These are phyloP conservation scores for Jamesozyma piceae DNA, from an alignment of 805 yeast genomes.

Conservation along the genomic window DNA sequence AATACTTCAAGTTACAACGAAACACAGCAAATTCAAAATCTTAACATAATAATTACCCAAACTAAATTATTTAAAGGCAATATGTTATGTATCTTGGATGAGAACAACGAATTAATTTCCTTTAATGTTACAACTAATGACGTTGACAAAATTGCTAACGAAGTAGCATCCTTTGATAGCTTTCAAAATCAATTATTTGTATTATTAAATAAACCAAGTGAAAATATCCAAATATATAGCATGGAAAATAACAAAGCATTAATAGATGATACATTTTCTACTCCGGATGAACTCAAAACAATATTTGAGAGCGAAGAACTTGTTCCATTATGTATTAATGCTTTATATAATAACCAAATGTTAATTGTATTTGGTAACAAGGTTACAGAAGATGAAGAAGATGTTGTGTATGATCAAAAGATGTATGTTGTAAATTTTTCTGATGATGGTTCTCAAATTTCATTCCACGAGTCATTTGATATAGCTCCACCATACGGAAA, in stretches of 20 bases:
- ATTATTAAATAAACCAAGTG: not conserved
- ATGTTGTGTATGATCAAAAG: conserved; percentile 24
- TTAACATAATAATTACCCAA: conserved; percentile 5
- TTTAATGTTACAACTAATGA: conserved; percentile 1
- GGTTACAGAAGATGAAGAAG: conserved; percentile 14
- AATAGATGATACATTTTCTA: conserved; percentile 14
- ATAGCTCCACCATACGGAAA: conserved; percentile 47
- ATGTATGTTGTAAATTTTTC: conserved; percentile 15
- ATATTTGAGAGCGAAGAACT: conserved; percentile 28
- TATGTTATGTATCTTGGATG: conserved; percentile 4
- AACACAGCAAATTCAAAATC: not conserved
- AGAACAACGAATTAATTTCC: conserved; percentile 2
- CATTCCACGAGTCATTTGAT: conserved; percentile 33
- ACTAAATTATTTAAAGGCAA: conserved; percentile 1
- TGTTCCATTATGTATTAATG: conserved; percentile 16
- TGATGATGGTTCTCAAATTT: conserved; percentile 1
- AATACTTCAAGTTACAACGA: conserved; percentile 5
- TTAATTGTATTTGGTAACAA: conserved; percentile 27
- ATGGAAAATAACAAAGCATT: conserved; percentile 4
- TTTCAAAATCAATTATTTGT: conserved; percentile 4
- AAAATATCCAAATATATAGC: conserved; percentile 1
- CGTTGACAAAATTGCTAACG: not conserved
- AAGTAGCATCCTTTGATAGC: conserved; percentile 13
- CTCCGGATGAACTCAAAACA: conserved; percentile 23
- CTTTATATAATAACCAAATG: conserved; percentile 14